A percentile compares a stretch with the other conserved stretches of the same genome.
Evolutionary conservation across 2,329 filamentous ascomycete species (phyloP).

Genomic region (Sordariomycetes sp.): DNA sequence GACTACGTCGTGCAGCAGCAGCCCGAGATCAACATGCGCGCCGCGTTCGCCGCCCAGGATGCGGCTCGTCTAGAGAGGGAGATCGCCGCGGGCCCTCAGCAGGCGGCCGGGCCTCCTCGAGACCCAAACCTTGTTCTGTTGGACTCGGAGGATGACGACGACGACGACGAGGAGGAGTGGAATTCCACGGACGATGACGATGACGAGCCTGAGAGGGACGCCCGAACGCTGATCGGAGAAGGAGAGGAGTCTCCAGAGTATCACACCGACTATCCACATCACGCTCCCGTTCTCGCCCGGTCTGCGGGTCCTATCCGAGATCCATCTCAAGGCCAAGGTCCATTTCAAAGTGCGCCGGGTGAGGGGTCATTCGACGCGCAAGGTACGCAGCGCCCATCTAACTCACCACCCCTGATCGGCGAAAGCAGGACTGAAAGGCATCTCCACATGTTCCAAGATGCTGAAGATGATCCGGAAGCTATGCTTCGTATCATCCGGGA

Average conservation of each 20-base stretch:
- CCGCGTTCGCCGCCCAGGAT: slow-evolving; percentile 35
- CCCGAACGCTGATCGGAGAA: not conserved
- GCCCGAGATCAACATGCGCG: slow-evolving; percentile 75
- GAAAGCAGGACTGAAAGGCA: not conserved
- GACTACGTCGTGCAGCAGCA: slow-evolving; percentile 99
- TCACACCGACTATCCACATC: not conserved
- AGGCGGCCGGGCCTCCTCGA: not conserved
- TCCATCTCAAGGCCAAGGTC: not conserved
- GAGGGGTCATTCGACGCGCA: not conserved
- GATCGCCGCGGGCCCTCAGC: not conserved
- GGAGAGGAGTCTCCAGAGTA: not conserved
- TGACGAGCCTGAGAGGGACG: not conserved
- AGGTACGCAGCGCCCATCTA: not conserved
- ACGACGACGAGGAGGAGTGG: not conserved
- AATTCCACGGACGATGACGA: not conserved
- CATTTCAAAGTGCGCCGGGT: not conserved
- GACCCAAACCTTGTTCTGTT: not conserved
- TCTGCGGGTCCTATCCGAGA: not conserved
- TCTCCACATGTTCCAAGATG: not conserved
- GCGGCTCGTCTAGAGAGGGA: not conserved
- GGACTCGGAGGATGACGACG: not conserved
- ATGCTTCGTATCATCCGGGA: not conserved
- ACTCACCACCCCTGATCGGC: not conserved
- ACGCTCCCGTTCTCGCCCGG: not conserved
- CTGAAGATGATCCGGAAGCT: not conserved